A percentile compares a stretch with the other conserved stretches of the same genome.
Conservation (phyloP, 495 filamentous ascomycete species). For the Penicillium turbatum region DNA sequence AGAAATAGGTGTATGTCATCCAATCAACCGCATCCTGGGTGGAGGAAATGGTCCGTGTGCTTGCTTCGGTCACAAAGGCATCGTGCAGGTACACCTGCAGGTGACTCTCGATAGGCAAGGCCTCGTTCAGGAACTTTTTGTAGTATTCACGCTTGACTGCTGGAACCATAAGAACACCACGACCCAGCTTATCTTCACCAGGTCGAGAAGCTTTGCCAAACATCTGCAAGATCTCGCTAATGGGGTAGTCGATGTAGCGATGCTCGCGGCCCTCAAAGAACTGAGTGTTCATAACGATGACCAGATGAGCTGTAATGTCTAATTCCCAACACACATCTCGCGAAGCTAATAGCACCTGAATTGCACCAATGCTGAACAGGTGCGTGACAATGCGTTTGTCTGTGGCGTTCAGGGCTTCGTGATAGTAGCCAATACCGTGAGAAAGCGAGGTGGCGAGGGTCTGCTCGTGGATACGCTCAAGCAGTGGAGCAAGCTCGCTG, state of each 20-base stretch:
- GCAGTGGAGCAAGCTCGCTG: conserved; percentile 74
- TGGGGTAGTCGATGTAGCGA: conserved; percentile 93
- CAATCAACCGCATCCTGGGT: conserved; percentile 98
- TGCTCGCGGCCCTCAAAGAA: conserved; percentile 97
- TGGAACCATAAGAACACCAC: conserved; percentile 91
- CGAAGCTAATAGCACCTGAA: conserved; percentile 90
- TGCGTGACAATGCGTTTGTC: conserved; percentile 93
- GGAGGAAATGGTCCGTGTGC: conserved; percentile 85
- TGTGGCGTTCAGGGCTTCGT: conserved; percentile 81
- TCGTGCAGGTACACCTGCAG: conserved; percentile 88
- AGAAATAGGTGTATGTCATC: conserved; percentile 98
- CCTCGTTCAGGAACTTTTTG: conserved; percentile 97
- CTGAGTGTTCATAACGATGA: conserved; percentile 97
- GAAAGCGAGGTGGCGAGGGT: conserved; percentile 87
- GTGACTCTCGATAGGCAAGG: conserved; percentile 91
- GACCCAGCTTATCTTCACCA: conserved; percentile 71
- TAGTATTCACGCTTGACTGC: conserved; percentile 95
- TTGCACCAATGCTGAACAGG: conserved; percentile 84
- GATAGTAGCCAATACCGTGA: conserved; percentile 95
- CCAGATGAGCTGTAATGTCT: conserved; percentile 79
- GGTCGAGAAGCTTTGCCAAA: conserved; percentile 87
- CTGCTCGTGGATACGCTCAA: conserved; percentile 76
- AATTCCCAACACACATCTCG: conserved; percentile 97
- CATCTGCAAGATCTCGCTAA: conserved; percentile 99
- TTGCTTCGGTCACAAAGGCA: conserved; percentile 94